Evolutionary conservation across 768 basidiomycete genomes (phyloP), one percentile per base, ranked within the genome.

Genomic region (Epithele typhae): DNA sequence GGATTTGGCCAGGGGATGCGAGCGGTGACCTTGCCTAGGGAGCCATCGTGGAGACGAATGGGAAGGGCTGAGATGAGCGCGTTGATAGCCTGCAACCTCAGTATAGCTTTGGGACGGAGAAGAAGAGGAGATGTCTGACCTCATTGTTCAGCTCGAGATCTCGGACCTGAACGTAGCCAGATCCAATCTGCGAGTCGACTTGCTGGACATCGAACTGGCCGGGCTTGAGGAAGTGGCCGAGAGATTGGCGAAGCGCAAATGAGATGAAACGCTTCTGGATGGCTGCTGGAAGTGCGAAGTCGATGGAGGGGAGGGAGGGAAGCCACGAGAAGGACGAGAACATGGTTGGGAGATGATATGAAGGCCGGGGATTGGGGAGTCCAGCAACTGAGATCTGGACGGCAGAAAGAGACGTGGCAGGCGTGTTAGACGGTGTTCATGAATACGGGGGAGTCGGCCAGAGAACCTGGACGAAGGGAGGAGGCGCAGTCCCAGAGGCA

Each of bases 151-250:
- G 68, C 61, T 92, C 81, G 45, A 96, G 70, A 58, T 92, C 82
- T 52, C 84, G 84, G 30, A 97, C 77, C 65, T 92, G 88, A 4
- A 96, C 81, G 62, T 78, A 84, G 15, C 94, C 94, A 34, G 84
- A 86, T n/a, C 90, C 87, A 58, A 97, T 84, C 66, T 95, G 91
- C 23, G 91, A 87, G 57, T 95, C 91, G 57, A 96, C 85, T 67
- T 91, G 83, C 45, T 84, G 77, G 42, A 79, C 73, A 67, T 96
- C 89, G 47, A 96, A 78, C 58, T 93, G 92, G 14, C 91, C 93
- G 9, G 88, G 89, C 62, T 85, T 87, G 44, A 97, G 76, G 50
- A 96, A 76, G 60, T 86, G 87, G 10, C 94, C 94, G 0, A 97
- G 70, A 7, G 80, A 76, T 58, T 82, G 83, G 73, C 82, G 87